These are phyloP conservation scores for Xylariales sp. DNA, from an alignment of 2,329 filamentous ascomycete species.

Conservation along the genomic window DNA sequence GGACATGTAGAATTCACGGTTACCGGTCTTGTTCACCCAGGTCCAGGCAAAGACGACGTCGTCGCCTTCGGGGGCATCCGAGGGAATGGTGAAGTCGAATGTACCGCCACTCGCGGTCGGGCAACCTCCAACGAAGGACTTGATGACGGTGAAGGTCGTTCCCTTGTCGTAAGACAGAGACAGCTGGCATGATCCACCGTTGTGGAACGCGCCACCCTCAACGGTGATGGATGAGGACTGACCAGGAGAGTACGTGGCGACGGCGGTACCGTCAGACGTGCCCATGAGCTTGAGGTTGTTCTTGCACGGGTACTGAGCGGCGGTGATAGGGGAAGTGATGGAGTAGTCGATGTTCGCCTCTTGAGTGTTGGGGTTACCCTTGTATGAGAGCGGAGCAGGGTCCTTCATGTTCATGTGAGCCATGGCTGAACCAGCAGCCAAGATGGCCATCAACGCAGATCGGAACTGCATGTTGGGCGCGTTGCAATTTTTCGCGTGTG, in stretches of 20 bases:
- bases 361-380: slow-evolving; percentile 60
- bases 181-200: slow-evolving; percentile 81
- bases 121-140: slow-evolving; percentile 50
- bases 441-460: slow-evolving; percentile 52
- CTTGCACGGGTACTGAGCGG: slow-evolving; percentile 82
- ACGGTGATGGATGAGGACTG: slow-evolving; percentile 72
- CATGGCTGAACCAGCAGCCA: slow-evolving; percentile 58
- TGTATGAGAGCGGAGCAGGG: slow-evolving; percentile 65
- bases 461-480: slow-evolving; percentile 56
- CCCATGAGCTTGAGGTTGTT: slow-evolving; percentile 65
- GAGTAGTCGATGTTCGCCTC: slow-evolving; percentile 71
- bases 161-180: slow-evolving; percentile 80
- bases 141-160: slow-evolving; percentile 72
- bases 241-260: slow-evolving; percentile 72
- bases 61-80: slow-evolving; percentile 65
- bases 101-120: slow-evolving; percentile 58
- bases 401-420: slow-evolving; percentile 68
- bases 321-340: slow-evolving; percentile 75
- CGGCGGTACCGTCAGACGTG: slow-evolving; percentile 61
- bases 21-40: slow-evolving; percentile 81
- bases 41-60: slow-evolving; percentile 79
- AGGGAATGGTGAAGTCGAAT: slow-evolving; percentile 75
- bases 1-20: slow-evolving; percentile 90
- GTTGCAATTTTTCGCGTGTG: slow-evolving; percentile 8
- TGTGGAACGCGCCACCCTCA: slow-evolving; percentile 70